Percentiles rank a stretch among this genome's conserved stretches.
These are phyloP conservation scores for Persicaria maculosa DNA, from an alignment of 148 eudicot species.

Conservation along the genomic window DNA sequence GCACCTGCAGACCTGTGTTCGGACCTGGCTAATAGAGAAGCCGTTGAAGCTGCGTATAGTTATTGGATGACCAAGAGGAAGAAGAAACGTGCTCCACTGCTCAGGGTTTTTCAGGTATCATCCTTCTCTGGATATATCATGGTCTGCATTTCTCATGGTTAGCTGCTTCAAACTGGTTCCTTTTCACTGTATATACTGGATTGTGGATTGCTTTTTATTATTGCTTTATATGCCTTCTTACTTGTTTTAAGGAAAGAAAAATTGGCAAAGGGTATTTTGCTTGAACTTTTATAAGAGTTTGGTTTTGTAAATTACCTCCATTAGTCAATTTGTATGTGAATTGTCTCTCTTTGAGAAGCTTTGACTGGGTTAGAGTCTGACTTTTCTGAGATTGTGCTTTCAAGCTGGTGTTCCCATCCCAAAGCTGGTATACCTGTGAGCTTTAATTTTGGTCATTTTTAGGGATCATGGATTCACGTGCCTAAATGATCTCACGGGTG, in stretches of 20 bases:
- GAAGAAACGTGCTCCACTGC: constrained; percentile 42
- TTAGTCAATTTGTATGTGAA: background rate
- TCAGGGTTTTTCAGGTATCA: constrained; percentile 69
- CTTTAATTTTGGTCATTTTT: background rate
- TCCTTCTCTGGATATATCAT: background rate
- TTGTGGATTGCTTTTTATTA: background rate
- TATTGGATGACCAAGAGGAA: constrained; percentile 65
- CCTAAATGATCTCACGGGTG: no score
- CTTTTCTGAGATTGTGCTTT: background rate
- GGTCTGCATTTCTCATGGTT: background rate
- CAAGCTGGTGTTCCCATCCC: background rate
- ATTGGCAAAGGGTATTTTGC: background rate
- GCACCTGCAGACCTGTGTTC: constrained; percentile 31
- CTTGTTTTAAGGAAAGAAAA: background rate
- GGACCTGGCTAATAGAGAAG: constrained; percentile 38
- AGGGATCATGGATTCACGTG: background rate
- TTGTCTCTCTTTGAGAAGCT: background rate
- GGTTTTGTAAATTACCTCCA: background rate
- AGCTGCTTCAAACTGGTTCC: background rate
- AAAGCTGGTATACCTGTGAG: background rate
- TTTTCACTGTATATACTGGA: background rate
- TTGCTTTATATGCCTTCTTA: background rate
- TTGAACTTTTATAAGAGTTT: background rate
- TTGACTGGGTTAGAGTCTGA: background rate
- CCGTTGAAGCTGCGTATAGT: constrained; percentile 39